phyloP scores from a whole-genome alignment of 305 asterid genomes.

The Rubia tinctorum region DNA sequence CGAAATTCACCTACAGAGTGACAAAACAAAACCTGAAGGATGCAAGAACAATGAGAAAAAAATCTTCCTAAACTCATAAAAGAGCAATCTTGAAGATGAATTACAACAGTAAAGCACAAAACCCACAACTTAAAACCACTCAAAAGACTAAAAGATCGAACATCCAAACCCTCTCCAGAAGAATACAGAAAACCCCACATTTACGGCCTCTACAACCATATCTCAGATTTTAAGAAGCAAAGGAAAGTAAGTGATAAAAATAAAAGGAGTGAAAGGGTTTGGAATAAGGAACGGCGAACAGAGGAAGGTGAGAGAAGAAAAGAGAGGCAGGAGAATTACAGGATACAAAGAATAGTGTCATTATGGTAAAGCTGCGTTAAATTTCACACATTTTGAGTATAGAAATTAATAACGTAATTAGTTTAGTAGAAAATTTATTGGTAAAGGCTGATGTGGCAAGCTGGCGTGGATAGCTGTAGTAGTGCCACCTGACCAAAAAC shows the following conservation, averaged over 20 bases:
- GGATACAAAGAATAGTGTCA: too few species aligned
- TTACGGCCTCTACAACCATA: constrained; percentile 12
- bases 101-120: neutral
- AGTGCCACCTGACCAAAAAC: too few species aligned
- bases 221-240: constrained; percentile 21
- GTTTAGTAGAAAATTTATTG: too few species aligned
- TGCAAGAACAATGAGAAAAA: neutral
- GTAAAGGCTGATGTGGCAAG: too few species aligned
- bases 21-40: too few species aligned
- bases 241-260: constrained; percentile 19
- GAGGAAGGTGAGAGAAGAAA: neutral
- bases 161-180: neutral
- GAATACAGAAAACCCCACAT: constrained; percentile 5
- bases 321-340: constrained; percentile 14
- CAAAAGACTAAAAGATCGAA: neutral
- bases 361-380: too few species aligned
- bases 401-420: too few species aligned
- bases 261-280: constrained; percentile 33
- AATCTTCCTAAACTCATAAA: neutral
- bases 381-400: too few species aligned
- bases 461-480: too few species aligned
- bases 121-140: constrained; percentile 6
- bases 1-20: too few species aligned
- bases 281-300: constrained; percentile 74
- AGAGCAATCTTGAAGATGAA: neutral